phyloP scores from a whole-genome alignment of 768 basidiomycete genomes.

The Hericium coralloides region DNA sequence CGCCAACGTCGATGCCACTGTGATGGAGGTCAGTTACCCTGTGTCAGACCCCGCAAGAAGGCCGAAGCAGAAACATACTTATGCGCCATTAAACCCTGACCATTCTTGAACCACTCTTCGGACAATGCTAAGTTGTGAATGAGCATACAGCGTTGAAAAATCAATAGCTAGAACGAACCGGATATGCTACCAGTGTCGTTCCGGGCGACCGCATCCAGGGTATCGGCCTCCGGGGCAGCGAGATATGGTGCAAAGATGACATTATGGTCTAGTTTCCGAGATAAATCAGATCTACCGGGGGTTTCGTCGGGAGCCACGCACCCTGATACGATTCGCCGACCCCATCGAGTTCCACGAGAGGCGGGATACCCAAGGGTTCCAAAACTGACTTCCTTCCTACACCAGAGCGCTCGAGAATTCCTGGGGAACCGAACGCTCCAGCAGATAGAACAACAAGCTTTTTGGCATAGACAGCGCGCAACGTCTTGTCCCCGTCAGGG shows the following conservation, averaged over 20 bases:
- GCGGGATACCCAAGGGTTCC: slow-evolving; percentile 20
- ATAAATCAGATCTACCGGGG: not conserved
- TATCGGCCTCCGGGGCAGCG: slow-evolving; percentile 8
- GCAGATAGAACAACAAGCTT: slow-evolving; percentile 29
- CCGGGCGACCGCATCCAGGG: slow-evolving; percentile 12
- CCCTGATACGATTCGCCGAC: slow-evolving; percentile 34
- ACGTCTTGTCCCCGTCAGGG: slow-evolving; percentile 5
- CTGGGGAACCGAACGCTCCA: slow-evolving; percentile 27
- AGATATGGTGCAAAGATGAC: slow-evolving; percentile 8
- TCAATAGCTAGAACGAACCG: not conserved
- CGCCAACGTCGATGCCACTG: slow-evolving; percentile 35
- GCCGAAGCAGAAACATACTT: slow-evolving; percentile 28
- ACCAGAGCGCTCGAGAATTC: slow-evolving; percentile 32
- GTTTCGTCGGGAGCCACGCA: not conserved
- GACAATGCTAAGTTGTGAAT: slow-evolving; percentile 20
- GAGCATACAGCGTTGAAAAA: not conserved
- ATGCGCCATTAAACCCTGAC: slow-evolving; percentile 41
- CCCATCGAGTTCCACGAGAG: slow-evolving; percentile 27
- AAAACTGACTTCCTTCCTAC: slow-evolving; percentile 26
- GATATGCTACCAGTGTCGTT: slow-evolving; percentile 7
- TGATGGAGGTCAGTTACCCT: not conserved
- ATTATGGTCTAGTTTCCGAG: slow-evolving; percentile 6
- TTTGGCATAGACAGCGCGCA: slow-evolving; percentile 19
- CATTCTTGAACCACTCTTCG: slow-evolving; percentile 27
- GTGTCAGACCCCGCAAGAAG: too few species aligned